Percentiles rank a stretch among this genome's conserved stretches.
phyloP scores from a whole-genome alignment of 805 yeast species.

The Candida peoriensis region DNA sequence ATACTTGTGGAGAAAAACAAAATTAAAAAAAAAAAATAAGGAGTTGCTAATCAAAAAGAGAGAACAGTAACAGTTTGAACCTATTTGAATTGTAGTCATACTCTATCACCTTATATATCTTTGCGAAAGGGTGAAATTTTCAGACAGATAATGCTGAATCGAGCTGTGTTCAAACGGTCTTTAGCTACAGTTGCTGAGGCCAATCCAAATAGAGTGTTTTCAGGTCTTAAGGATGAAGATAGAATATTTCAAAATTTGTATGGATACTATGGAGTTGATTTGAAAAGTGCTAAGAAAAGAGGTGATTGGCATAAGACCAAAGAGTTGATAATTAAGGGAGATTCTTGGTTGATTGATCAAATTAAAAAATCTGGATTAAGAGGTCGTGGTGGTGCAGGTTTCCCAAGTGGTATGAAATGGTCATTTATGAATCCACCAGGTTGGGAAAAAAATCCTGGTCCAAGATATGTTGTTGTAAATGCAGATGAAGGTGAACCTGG shows the following conservation, averaged over 20 bases:
- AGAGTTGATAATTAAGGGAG: conserved; percentile 78
- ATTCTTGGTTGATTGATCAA: conserved; percentile 85
- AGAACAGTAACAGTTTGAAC: too few relatives aligned
- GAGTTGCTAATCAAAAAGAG: too few relatives aligned
- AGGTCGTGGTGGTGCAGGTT: conserved; percentile 94
- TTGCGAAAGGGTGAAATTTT: too few relatives aligned
- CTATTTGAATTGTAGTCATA: too few relatives aligned
- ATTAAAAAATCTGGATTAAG: conserved; percentile 80
- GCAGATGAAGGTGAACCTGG: conserved; percentile 97
- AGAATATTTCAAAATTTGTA: conserved; percentile 84
- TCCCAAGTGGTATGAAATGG: conserved; percentile 90
- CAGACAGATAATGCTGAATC: conserved; percentile 7
- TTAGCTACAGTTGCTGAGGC: conserved; percentile 42
- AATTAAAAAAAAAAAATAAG: too few relatives aligned
- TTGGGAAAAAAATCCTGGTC: conserved; percentile 89
- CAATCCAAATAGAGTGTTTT: conserved; percentile 51
- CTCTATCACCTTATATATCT: too few relatives aligned
- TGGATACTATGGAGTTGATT: conserved; percentile 68
- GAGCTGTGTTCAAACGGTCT: conserved; percentile 10
- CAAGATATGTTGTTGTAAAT: conserved; percentile 82
- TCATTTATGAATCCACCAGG: conserved; percentile 95
- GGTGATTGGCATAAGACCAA: conserved; percentile 94
- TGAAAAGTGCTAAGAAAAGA: conserved; percentile 68
- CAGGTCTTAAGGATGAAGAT: conserved; percentile 78
- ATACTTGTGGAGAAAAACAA: too few relatives aligned